Conservation (phyloP, 352 stramenopile genomes). For the Phytophthora crassamura region DNA sequence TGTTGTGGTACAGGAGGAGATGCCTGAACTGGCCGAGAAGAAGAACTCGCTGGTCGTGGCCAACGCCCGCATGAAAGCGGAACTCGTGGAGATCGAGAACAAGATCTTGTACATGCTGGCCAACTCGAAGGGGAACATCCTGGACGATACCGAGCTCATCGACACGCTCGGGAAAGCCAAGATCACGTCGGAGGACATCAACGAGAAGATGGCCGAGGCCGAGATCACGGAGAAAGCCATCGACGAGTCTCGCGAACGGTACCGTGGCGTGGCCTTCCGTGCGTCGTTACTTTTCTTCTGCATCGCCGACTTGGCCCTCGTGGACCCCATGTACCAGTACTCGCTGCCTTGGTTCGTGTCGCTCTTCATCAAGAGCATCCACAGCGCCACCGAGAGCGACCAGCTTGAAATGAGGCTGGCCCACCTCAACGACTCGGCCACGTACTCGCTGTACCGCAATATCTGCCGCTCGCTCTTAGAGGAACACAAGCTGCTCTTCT, state of each 20-base stretch:
- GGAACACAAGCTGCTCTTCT: constrained; percentile 95
- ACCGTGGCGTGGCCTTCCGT: constrained; percentile 90
- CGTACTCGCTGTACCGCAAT: constrained; percentile 94
- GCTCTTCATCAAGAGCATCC: constrained; percentile 92
- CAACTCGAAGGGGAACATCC: constrained; percentile 94
- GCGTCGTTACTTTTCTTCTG: constrained; percentile 94
- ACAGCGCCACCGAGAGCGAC: constrained; percentile 79
- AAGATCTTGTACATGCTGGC: constrained; percentile 94
- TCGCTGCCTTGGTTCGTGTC: constrained; percentile 94
- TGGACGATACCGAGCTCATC: constrained; percentile 94
- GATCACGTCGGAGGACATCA: constrained; percentile 93
- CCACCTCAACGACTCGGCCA: constrained; percentile 93
- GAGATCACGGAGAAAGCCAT: constrained; percentile 93
- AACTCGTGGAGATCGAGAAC: constrained; percentile 94
- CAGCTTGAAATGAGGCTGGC: constrained; percentile 84
- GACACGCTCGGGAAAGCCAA: constrained; percentile 93
- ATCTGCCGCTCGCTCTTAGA: constrained; percentile 95
- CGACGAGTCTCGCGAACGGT: constrained; percentile 89
- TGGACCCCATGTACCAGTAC: constrained; percentile 96
- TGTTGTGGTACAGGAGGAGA: constrained; percentile 93
- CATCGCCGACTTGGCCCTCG: constrained; percentile 89
- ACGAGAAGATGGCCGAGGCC: constrained; percentile 92
- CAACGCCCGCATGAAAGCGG: constrained; percentile 92
- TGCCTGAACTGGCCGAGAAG: constrained; percentile 94
- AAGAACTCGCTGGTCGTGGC: constrained; percentile 94